Percentiles rank a stretch among this genome's conserved stretches.
Evolutionary conservation across 2,329 filamentous ascomycete genomes (phyloP).

Genomic region (Periconia macrospinosa): DNA sequence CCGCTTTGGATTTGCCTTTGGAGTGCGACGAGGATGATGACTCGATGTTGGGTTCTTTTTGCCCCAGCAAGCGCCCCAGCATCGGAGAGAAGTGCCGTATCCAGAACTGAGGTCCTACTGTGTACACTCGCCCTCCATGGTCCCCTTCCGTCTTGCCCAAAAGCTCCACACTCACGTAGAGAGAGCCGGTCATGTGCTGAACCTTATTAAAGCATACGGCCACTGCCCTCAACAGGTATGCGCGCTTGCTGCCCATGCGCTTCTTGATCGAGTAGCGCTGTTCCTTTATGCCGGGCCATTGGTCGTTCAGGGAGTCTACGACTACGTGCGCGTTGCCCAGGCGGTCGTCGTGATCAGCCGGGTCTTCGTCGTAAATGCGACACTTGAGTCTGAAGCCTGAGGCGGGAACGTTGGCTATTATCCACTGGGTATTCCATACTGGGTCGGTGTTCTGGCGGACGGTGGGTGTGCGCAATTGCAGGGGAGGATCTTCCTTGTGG

Average conservation of each 20-base stretch:
- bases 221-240: slow-evolving; percentile 73
- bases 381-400: slow-evolving; percentile 84
- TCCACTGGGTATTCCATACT: slow-evolving; percentile 82
- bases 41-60: slow-evolving; percentile 55
- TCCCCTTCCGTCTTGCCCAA: slow-evolving; percentile 70
- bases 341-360: slow-evolving; percentile 80
- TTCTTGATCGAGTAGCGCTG: slow-evolving; percentile 75
- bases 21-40: slow-evolving; percentile 28
- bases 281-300: slow-evolving; percentile 70
- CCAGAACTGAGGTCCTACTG: slow-evolving; percentile 74
- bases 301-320: slow-evolving; percentile 61
- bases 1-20: slow-evolving; percentile 53
- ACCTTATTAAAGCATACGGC: slow-evolving; percentile 64
- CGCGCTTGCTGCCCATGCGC: slow-evolving; percentile 82
- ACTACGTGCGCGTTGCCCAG: slow-evolving; percentile 81
- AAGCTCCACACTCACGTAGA: slow-evolving; percentile 76
- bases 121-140: slow-evolving; percentile 72
- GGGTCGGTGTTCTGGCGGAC: slow-evolving; percentile 73
- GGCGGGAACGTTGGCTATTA: slow-evolving; percentile 81
- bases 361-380: slow-evolving; percentile 87
- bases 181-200: slow-evolving; percentile 67
- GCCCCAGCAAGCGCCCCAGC: slow-evolving; percentile 77
- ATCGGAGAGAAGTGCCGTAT: slow-evolving; percentile 86
- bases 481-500: slow-evolving; percentile 82
- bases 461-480: slow-evolving; percentile 76